These are phyloP conservation scores for Mortierella sp. DNA, from an alignment of 371 early-diverging fungal species.

Conservation along the genomic window DNA sequence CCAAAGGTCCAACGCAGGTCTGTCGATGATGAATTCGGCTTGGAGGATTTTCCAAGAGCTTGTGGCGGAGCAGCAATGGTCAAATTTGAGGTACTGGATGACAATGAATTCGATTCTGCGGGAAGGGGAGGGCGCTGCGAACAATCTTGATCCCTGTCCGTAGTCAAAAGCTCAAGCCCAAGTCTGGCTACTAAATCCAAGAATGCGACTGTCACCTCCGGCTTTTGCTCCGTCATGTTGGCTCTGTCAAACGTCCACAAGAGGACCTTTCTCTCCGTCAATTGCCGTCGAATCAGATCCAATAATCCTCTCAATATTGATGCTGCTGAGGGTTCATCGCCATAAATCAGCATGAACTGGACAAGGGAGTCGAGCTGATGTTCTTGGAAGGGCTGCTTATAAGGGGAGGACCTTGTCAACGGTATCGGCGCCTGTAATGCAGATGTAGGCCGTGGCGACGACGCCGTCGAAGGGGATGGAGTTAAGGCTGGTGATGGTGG, in stretches of 20 bases:
- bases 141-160: background rate
- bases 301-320: constrained; percentile 39
- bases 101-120: background rate
- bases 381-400: constrained; percentile 28
- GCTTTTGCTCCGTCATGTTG: constrained; percentile 50
- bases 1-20: constrained; percentile 49
- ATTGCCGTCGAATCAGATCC: constrained; percentile 29
- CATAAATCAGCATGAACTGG: constrained; percentile 29
- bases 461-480: constrained; percentile 6
- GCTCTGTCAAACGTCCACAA: constrained; percentile 48
- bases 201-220: constrained; percentile 37
- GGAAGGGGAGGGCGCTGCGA: background rate
- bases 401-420: constrained; percentile 6
- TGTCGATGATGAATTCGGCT: constrained; percentile 7
- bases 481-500: constrained; percentile 3
- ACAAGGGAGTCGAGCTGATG: constrained; percentile 31
- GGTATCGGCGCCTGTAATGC: background rate
- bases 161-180: constrained; percentile 19
- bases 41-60: too few species aligned
- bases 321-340: constrained; percentile 35
- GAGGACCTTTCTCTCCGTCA: constrained; percentile 21
- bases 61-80: background rate
- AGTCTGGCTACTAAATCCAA: constrained; percentile 37
- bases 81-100: constrained; percentile 8
- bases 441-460: constrained; percentile 6